phyloP scores from a whole-genome alignment of 306 rosid species.

The Trifolium subterraneum region DNA sequence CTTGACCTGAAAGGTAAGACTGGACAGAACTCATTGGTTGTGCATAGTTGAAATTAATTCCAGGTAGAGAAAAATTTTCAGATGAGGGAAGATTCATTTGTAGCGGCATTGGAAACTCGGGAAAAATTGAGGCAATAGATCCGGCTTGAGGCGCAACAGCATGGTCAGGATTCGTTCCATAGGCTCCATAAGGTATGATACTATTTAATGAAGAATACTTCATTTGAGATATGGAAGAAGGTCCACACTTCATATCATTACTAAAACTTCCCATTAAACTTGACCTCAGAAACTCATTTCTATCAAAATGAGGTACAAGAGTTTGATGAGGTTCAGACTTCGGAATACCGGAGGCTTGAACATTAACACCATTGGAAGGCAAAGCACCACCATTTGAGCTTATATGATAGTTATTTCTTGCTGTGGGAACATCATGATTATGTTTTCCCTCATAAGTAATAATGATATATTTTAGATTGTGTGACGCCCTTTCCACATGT shows the following conservation, averaged over 20 bases:
- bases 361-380: constrained; percentile 44
- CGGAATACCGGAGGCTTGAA: constrained; percentile 39
- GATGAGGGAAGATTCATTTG: constrained; percentile 62
- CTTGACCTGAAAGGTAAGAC: constrained; percentile 66
- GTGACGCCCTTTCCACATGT: constrained; percentile 93
- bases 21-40: constrained; percentile 53
- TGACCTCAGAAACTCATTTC: constrained; percentile 59
- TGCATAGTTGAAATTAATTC: constrained; percentile 51
- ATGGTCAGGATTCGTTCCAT: constrained; percentile 53
- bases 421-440: constrained; percentile 81
- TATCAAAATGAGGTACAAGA: constrained; percentile 61
- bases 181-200: constrained; percentile 56
- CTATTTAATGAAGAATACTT: constrained; percentile 58
- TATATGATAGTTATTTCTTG: constrained; percentile 64
- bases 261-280: constrained; percentile 58
- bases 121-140: constrained; percentile 52
- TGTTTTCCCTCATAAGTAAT: constrained; percentile 93
- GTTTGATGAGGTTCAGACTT: constrained; percentile 60
- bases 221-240: constrained; percentile 65
- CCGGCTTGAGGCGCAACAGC: constrained; percentile 46
- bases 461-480: constrained; percentile 68
- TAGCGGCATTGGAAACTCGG: constrained; percentile 68
- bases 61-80: constrained; percentile 52
- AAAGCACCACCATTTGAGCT: constrained; percentile 50
- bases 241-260: constrained; percentile 60